Evolutionary conservation across 345 rosid species (phyloP), one percentile per base, ranked within the genome.

Genomic region (Kernera saxatilis): DNA sequence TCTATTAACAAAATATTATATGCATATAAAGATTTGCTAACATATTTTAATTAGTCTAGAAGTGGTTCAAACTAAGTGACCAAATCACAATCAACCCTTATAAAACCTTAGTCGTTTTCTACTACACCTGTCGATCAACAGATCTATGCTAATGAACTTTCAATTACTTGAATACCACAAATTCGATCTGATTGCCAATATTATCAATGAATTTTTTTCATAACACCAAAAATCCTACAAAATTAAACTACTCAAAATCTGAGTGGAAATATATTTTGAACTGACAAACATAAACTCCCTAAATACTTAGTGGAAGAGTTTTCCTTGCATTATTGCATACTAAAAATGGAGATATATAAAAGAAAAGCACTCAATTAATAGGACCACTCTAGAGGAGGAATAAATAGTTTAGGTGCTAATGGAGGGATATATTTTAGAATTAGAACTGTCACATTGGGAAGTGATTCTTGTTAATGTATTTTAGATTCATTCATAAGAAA

Each of bases 391-490:
- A 65, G 26, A 67, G 22, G 37, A 66, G 8, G 60, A 66, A 57
- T 65, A 56, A 56, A 64, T 56, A 48, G 67, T 57, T 65, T 44
- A 36, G 66, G n/a, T 56, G 30, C 33, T 64, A 55, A 73, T 55
- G 66, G 26, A 56, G 23, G 9, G 70, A 56, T 36, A 36, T 64
- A 46, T 9, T 57, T 57, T 36, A 67, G 72, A 66, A 66, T 27
- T 55, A 55, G 77, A 73, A 73, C 60, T 27, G 67, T 66, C 30
- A 45, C 65, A 25, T 74, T 21, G 78, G 78, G 78, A 67, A 73
- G 52, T 57, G 78, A 25, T 67, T 57, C 1, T 74, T 67, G 50
- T 22, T 58, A 48, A 40, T 68, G 43, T 45, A 48, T 36, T 26
- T 29, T 57, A 50, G 53, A 58, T 50, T 74, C 45, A 74, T 49